Conservation (phyloP, 2,329 filamentous ascomycete species). For the Uncinocarpus reesii region DNA sequence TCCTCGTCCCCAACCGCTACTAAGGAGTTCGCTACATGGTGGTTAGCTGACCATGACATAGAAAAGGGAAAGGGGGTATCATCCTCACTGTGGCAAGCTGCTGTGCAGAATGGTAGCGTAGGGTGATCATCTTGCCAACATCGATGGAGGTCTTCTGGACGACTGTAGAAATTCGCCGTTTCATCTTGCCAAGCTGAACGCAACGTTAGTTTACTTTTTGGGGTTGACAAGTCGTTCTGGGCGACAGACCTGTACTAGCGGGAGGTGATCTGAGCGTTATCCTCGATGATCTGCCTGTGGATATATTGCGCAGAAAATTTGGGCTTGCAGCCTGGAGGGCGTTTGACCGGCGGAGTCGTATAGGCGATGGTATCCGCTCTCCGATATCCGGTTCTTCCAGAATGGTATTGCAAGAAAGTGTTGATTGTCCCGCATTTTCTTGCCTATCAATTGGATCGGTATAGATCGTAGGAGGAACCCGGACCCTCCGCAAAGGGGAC, state of each 20-base stretch:
- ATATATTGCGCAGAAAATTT: slow-evolving; percentile 32
- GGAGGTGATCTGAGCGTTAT: slow-evolving; percentile 27
- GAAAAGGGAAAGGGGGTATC: background rate
- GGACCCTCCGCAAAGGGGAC: slow-evolving; percentile 38
- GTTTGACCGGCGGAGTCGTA: slow-evolving; percentile 30
- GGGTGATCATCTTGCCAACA: slow-evolving; percentile 36
- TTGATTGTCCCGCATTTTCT: slow-evolving; percentile 23
- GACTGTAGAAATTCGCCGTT: slow-evolving; percentile 50
- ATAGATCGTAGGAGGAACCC: slow-evolving; percentile 25
- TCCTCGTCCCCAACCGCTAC: slow-evolving; percentile 62
- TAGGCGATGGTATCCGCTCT: slow-evolving; percentile 18
- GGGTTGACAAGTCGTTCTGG: background rate
- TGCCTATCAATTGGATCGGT: slow-evolving; percentile 20
- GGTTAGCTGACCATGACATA: slow-evolving; percentile 18
- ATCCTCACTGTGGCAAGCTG: slow-evolving; percentile 53
- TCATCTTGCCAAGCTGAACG: slow-evolving; percentile 47
- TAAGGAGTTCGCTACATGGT: slow-evolving; percentile 48
- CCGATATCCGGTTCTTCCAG: slow-evolving; percentile 16
- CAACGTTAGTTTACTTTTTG: slow-evolving; percentile 14
- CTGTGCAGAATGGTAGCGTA: slow-evolving; percentile 55
- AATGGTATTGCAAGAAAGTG: slow-evolving; percentile 16
- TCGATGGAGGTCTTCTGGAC: slow-evolving; percentile 44
- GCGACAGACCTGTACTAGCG: slow-evolving; percentile 29
- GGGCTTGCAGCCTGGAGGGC: slow-evolving; percentile 30
- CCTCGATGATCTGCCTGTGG: slow-evolving; percentile 24